Conservation (phyloP, 164 flowering plant species). For the Vitis amurensis region DNA sequence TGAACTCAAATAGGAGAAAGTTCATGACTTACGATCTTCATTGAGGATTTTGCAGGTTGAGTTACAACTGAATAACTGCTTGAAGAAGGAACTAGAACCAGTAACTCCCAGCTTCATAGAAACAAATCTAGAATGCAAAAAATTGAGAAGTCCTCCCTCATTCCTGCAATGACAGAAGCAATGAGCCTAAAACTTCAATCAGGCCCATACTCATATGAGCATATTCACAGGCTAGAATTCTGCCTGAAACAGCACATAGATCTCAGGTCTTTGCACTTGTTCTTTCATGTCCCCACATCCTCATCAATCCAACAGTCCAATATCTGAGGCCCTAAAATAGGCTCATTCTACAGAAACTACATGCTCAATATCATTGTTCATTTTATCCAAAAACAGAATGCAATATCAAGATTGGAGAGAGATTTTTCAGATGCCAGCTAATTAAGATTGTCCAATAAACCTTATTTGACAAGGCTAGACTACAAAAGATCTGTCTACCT, state of each 20-base stretch:
- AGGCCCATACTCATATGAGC: background rate
- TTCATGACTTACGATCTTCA: constrained; percentile 58
- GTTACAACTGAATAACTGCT: constrained; percentile 10
- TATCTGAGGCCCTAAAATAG: background rate
- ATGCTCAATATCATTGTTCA: background rate
- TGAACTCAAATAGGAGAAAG: background rate
- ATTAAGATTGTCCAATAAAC: background rate
- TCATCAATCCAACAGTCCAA: background rate
- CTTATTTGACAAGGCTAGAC: too few species aligned
- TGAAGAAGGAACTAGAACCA: constrained; percentile 28
- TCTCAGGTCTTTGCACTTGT: too few species aligned
- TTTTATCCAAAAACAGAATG: background rate
- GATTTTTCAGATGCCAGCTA: background rate
- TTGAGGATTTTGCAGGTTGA: constrained; percentile 39
- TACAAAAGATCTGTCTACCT: too few species aligned
- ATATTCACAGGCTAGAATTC: background rate
- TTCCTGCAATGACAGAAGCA: constrained; percentile 45
- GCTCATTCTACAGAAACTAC: background rate
- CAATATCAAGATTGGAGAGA: background rate
- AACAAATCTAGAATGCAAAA: constrained; percentile 43
- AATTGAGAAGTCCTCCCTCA: constrained; percentile 75
- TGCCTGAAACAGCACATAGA: background rate
- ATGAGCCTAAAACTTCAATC: too few species aligned
- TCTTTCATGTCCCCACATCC: background rate
- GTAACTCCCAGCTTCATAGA: constrained; percentile 29